Base-by-base conservation (phyloP, 2,329 filamentous ascomycete species). In the Ambrosiella beaveri region DNA sequence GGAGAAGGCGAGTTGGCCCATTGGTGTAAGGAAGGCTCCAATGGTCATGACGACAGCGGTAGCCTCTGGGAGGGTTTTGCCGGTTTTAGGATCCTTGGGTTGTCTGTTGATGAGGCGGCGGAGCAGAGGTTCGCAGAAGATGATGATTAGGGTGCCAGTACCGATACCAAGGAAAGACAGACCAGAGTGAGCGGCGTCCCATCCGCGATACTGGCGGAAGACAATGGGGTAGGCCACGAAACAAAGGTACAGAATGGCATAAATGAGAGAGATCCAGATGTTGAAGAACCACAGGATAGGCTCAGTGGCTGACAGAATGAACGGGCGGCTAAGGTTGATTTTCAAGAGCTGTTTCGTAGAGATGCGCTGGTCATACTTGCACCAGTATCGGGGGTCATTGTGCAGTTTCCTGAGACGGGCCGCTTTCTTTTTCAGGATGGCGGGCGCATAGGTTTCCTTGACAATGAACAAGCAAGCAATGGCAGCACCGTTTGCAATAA, bases 171-270 rank as follows among this genome's bases (percentile, higher is more conserved):
- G 65, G 68, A 94, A 96, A 1, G 88, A 79, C 1, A 96, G 78
- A 0, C 90, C 89, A 0, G 83, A 81, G 40, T 85, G 70, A 1
- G 86, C 83, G 0, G 84, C 74, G 1, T 75, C 75, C 90, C 89
- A 96, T 61, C 87, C 87, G 15, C 90, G 84, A 59, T 78, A 67
- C 45, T 84, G 74, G 9, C 76, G 74, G 69, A 93, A 95, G 59
- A 95, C 85, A 60, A 94, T 85, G 0, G 89, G 89, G 67, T 94
- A 94, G 11, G 87, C 88, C 13, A 94, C 84, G 71, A 95, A 95
- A 70, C 88, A 94, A 38, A 95, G 80, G 65, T 93, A 93, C 1
- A 96, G 74, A 45, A 95, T 88, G 15, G 82, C 86, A 67, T 95
- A 95, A 40, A 95, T 80, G 44, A 95, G 73, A 0, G 86, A 91